phyloP scores from a whole-genome alignment of 2,329 filamentous ascomycete genomes.

The Bipolaris cookei region DNA sequence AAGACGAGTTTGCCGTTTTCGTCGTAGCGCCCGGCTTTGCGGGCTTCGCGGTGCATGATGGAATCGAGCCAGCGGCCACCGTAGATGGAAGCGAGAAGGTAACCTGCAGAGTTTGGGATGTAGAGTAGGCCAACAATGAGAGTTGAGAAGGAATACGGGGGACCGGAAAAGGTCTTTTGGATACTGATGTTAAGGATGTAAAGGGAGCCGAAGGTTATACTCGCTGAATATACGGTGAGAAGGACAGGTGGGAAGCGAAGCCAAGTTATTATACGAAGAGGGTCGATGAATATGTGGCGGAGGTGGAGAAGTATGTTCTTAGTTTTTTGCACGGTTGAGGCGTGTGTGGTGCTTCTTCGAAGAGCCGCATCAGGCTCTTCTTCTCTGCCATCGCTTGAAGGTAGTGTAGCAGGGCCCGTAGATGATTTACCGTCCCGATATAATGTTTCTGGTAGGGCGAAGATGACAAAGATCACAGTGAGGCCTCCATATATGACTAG shows the following conservation, averaged over 20 bases:
- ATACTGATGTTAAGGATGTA: slow-evolving; percentile 52
- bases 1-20: slow-evolving; percentile 45
- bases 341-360: slow-evolving; percentile 39
- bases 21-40: slow-evolving; percentile 47
- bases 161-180: slow-evolving; percentile 41
- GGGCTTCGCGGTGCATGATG: slow-evolving; percentile 51
- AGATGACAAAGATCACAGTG: slow-evolving; percentile 42
- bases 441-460: slow-evolving; percentile 47
- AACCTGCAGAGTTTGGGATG: slow-evolving; percentile 48
- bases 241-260: slow-evolving; percentile 48
- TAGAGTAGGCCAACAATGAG: slow-evolving; percentile 49
- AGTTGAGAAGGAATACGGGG: slow-evolving; percentile 47
- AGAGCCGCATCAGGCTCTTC: slow-evolving; percentile 27
- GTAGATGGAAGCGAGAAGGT: slow-evolving; percentile 44
- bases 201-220: slow-evolving; percentile 49
- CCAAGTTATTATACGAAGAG: slow-evolving; percentile 48
- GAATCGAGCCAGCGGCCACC: slow-evolving; percentile 51
- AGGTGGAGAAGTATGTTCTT: slow-evolving; percentile 35
- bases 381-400: slow-evolving; percentile 5
- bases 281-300: slow-evolving; percentile 50
- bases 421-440: slow-evolving; percentile 19
- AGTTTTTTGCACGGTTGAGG: slow-evolving; percentile 44
- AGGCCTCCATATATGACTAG: slow-evolving; percentile 47
- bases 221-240: slow-evolving; percentile 50
- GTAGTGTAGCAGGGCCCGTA: not conserved